Percentiles rank a stretch among this genome's conserved stretches.
These are phyloP conservation scores for Alternaria atra DNA, from an alignment of 2,329 filamentous ascomycete genomes.

Conservation along the genomic window DNA sequence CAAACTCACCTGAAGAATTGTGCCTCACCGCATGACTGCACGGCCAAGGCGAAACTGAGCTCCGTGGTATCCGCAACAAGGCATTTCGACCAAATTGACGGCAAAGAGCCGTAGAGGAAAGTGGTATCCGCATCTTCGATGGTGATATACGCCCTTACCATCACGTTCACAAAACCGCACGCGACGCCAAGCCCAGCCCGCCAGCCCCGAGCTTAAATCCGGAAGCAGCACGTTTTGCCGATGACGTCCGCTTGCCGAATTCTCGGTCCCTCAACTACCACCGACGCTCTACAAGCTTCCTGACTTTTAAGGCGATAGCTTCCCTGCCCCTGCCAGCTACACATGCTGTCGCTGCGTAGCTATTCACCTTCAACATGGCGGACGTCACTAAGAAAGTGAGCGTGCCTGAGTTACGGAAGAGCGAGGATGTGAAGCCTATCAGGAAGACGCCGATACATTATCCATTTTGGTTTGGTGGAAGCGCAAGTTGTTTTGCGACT, in stretches of 20 bases:
- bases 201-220: constrained; percentile 24
- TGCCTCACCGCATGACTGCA: constrained; percentile 33
- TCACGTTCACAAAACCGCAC: constrained; percentile 28
- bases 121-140: constrained; percentile 36
- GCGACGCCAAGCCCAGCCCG: constrained; percentile 38
- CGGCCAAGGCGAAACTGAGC: constrained; percentile 19
- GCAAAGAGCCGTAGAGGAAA: constrained; percentile 30
- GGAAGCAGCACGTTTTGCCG: constrained; percentile 30
- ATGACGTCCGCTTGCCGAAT: constrained; percentile 37
- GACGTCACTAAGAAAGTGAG: constrained; percentile 49
- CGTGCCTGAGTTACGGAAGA: constrained; percentile 49
- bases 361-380: constrained; percentile 47
- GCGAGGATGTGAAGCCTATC: constrained; percentile 50
- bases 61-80: constrained; percentile 13
- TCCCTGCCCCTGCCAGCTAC: constrained; percentile 12
- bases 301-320: constrained; percentile 15
- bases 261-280: constrained; percentile 37
- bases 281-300: constrained; percentile 25
- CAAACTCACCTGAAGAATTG: constrained; percentile 45
- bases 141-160: constrained; percentile 19
- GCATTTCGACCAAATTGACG: constrained; percentile 26
- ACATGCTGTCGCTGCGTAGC: constrained; percentile 36
- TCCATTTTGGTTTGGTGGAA: constrained; percentile 89
- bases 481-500: constrained; percentile 89
- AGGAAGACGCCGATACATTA: constrained; percentile 54